These are phyloP conservation scores for Starmerella khaoyaiensis DNA, from an alignment of 805 yeast species.

Conservation along the genomic window DNA sequence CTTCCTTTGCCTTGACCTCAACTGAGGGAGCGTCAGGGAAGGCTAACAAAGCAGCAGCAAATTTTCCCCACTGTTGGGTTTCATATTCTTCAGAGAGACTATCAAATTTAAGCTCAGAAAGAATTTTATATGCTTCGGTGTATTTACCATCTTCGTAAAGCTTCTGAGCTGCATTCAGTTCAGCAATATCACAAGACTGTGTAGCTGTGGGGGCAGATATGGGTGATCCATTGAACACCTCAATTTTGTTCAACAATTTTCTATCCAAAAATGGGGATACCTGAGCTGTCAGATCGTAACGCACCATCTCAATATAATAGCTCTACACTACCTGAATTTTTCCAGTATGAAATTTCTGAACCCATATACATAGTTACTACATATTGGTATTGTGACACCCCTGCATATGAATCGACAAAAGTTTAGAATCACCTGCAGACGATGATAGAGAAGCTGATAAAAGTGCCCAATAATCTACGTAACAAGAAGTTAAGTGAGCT, in stretches of 20 bases:
- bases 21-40: slow-evolving; percentile 13
- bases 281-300: slow-evolving; percentile 43
- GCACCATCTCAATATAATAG: not conserved
- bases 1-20: slow-evolving; percentile 9
- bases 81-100: slow-evolving; percentile 33
- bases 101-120: slow-evolving; percentile 23
- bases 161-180: slow-evolving; percentile 26
- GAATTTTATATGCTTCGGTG: slow-evolving; percentile 26
- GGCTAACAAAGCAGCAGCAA: slow-evolving; percentile 47
- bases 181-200: slow-evolving; percentile 1
- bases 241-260: slow-evolving; percentile 42
- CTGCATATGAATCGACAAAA: too few species aligned
- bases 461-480: slow-evolving; percentile 9
- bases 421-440: slow-evolving; percentile 1
- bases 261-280: slow-evolving; percentile 49
- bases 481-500: not conserved
- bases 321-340: not conserved
- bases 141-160: slow-evolving; percentile 32
- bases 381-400: too few species aligned
- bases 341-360: not conserved
- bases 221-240: slow-evolving; percentile 33
- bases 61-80: slow-evolving; percentile 40
- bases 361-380: too few species aligned
- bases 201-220: slow-evolving; percentile 3
- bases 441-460: not conserved